phyloP scores from a whole-genome alignment of 768 basidiomycete species.

The Pleurotus cornucopiae region DNA sequence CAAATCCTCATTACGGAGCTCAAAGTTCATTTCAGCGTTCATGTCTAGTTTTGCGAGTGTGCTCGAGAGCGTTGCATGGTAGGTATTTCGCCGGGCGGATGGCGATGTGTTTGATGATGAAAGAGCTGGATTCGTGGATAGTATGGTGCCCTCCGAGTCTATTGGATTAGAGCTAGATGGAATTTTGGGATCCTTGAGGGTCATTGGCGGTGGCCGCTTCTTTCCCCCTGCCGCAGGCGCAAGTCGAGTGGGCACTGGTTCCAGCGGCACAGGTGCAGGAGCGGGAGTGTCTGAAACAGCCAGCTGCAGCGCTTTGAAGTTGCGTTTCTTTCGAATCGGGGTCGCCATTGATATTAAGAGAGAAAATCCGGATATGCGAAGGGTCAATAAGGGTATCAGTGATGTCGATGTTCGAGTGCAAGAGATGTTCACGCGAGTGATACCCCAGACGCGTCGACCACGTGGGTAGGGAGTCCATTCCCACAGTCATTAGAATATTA shows the following conservation, averaged over 20 bases:
- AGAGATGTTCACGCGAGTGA: neutral
- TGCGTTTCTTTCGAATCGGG: constrained; percentile 85
- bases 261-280: constrained; percentile 28
- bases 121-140: constrained; percentile 38
- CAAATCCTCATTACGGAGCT: constrained; percentile 86
- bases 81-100: constrained; percentile 60
- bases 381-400: neutral
- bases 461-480: neutral
- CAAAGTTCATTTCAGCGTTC: constrained; percentile 80
- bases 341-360: constrained; percentile 33
- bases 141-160: constrained; percentile 19
- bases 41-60: constrained; percentile 85
- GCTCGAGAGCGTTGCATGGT: constrained; percentile 75
- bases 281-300: constrained; percentile 43
- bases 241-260: constrained; percentile 43
- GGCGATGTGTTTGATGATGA: constrained; percentile 46
- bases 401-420: neutral
- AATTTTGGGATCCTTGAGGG: constrained; percentile 68
- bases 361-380: neutral
- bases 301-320: constrained; percentile 84
- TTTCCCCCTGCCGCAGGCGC: constrained; percentile 53
- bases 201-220: constrained; percentile 82
- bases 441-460: neutral
- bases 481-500: neutral
- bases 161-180: constrained; percentile 33